Evolutionary conservation across 2,329 filamentous ascomycete genomes (phyloP), one percentile per base, ranked within the genome.

Genomic region (Trichoderma sp.): DNA sequence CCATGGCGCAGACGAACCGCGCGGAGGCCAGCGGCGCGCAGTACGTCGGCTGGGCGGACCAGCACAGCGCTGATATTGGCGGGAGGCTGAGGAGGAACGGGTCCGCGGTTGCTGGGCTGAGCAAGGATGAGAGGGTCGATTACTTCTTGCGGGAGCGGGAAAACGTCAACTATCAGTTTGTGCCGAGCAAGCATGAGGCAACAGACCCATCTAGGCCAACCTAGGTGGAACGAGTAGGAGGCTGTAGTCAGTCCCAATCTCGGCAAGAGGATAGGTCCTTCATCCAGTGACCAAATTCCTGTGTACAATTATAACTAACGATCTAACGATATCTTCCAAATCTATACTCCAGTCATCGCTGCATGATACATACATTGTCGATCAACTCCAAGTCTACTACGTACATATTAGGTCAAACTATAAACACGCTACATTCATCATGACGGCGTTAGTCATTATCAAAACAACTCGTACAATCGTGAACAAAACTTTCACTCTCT

Each of bases 131-230:
- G 72, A 83, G 92, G 60, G 88, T 98, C 45, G 85, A 92, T 69
- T 87, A 80, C 63, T 98, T 98, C 72, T 69, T 98, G 66, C 86
- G 87, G 71, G 86, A 90, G 66, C 83, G 92, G 69, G 90, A 95
- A 69, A 79, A 78, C 44, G 51, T 74, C 17, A 63, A 72, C 12
- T 79, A 72, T 63, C 71, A 73, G 1, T 79, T 74, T 52, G 66
- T 68, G 58, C 74, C 77, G 24, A 67, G 48, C 9, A 75, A 71
- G 65, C 75, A 74, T 44, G 66, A 62, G 34, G 34, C 63, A 17
- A 41, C 67, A 15, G 67, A 69, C 28, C 55, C 56, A 7, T 59
- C 66, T 34, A 63, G 51, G 54, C 60, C 54, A 10, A 52, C 50
- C 3, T 65, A 45, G 50, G 19, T 41, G 26, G 5, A 21, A 30